These are phyloP conservation scores for Populus davidiana DNA, from an alignment of 345 rosid species.

Conservation along the genomic window DNA sequence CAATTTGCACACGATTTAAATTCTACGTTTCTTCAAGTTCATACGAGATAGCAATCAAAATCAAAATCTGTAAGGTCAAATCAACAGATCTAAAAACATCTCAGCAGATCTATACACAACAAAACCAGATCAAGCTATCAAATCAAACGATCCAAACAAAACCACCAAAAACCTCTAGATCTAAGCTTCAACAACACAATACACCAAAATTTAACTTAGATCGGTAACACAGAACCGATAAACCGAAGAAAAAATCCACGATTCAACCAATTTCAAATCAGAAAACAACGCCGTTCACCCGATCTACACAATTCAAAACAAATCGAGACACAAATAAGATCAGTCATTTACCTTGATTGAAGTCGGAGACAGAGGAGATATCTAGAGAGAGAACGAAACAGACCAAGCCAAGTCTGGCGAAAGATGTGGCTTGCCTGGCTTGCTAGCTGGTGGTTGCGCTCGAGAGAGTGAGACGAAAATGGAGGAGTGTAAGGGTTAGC, in stretches of 20 bases:
- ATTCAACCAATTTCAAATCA: background rate
- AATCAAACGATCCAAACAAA: background rate
- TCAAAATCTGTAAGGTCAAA: background rate
- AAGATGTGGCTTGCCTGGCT: background rate
- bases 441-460: background rate
- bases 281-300: background rate
- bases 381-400: background rate
- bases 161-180: constrained; percentile 14
- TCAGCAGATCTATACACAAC: constrained; percentile 18
- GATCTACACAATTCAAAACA: background rate
- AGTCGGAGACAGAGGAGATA: background rate
- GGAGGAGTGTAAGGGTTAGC: background rate
- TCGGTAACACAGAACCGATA: background rate
- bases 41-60: too few relatives aligned
- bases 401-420: background rate
- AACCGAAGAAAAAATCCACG: background rate
- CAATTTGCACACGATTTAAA: background rate
- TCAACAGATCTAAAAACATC: background rate
- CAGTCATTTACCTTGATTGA: background rate
- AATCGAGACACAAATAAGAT: background rate
- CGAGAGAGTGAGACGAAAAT: background rate
- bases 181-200: constrained; percentile 13
- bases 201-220: constrained; percentile 4
- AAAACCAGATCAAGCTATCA: constrained; percentile 18
- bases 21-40: background rate